Conservation (phyloP, 257 asterid species). For the Lycium ferocissimum region DNA sequence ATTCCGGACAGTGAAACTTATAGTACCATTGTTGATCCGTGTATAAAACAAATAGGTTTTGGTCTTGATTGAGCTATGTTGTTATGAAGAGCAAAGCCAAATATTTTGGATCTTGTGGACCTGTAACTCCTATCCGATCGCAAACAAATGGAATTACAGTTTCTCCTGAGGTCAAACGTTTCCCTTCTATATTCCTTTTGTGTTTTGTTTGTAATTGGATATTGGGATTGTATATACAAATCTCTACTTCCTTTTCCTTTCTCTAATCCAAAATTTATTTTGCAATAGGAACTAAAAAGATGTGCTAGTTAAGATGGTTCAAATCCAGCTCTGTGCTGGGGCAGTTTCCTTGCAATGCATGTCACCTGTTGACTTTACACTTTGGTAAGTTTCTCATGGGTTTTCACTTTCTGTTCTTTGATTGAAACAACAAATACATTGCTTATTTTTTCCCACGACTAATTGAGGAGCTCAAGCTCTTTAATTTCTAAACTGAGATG, state of each 20-base stretch:
- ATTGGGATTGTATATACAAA: neutral
- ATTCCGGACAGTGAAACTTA: constrained; percentile 51
- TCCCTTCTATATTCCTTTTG: neutral
- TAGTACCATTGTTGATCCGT: constrained; percentile 51
- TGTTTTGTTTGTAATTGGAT: neutral
- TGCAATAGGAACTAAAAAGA: neutral
- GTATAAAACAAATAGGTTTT: constrained; percentile 33
- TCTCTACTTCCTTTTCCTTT: neutral
- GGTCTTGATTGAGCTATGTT: constrained; percentile 24
- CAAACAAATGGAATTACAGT: neutral
- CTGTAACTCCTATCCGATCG: neutral
- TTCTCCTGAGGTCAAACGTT: neutral
- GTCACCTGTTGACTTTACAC: neutral
- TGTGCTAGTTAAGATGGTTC: neutral
- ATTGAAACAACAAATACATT: neutral
- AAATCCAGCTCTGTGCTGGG: no score
- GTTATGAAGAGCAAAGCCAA: neutral
- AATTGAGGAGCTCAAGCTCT: neutral
- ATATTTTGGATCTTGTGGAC: neutral
- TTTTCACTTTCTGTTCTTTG: neutral
- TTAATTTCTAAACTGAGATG: neutral
- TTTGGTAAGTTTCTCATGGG: neutral
- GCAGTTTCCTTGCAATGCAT: neutral
- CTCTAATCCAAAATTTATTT: neutral
- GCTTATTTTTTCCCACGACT: neutral